These are phyloP conservation scores for Forsythia viridissima DNA, from an alignment of 257 asterid genomes.

Conservation along the genomic window DNA sequence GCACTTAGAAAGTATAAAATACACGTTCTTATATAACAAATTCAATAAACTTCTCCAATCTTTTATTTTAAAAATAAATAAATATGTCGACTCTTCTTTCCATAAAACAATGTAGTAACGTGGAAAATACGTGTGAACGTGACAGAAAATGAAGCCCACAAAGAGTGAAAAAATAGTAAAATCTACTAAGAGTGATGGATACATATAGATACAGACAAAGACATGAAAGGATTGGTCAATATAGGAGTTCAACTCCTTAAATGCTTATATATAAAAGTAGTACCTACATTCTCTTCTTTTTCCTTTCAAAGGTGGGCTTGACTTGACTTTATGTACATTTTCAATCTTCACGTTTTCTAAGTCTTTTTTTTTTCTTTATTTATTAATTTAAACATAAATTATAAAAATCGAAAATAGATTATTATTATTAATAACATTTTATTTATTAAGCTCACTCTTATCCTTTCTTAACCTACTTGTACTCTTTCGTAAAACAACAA, in stretches of 20 bases:
- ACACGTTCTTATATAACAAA: too few species aligned
- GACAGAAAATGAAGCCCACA: neutral
- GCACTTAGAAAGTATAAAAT: too few species aligned
- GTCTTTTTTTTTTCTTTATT: too few species aligned
- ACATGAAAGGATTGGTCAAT: slow-evolving; percentile 23
- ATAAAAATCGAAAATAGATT: too few species aligned
- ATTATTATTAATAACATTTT: too few species aligned
- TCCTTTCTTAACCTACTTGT: too few species aligned
- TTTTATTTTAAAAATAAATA: neutral
- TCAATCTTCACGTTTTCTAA: neutral
- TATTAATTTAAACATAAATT: too few species aligned
- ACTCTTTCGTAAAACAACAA: too few species aligned
- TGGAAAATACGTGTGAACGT: slow-evolving; percentile 33
- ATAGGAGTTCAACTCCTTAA: slow-evolving; percentile 9
- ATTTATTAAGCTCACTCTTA: too few species aligned
- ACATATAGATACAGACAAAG: neutral
- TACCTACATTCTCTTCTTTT: slow-evolving; percentile 17
- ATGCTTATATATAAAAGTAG: neutral
- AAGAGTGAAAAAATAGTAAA: neutral
- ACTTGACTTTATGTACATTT: slow-evolving; percentile 35
- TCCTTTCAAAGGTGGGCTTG: slow-evolving; percentile 42
- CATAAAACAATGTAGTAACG: slow-evolving; percentile 6
- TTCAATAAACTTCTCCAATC: neutral
- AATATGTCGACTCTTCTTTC: neutral
- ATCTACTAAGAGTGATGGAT: neutral